Evolutionary conservation across 169 alveolate genomes (phyloP), one percentile per base, ranked within the genome.

Genomic region (Plasmodium fragile): DNA sequence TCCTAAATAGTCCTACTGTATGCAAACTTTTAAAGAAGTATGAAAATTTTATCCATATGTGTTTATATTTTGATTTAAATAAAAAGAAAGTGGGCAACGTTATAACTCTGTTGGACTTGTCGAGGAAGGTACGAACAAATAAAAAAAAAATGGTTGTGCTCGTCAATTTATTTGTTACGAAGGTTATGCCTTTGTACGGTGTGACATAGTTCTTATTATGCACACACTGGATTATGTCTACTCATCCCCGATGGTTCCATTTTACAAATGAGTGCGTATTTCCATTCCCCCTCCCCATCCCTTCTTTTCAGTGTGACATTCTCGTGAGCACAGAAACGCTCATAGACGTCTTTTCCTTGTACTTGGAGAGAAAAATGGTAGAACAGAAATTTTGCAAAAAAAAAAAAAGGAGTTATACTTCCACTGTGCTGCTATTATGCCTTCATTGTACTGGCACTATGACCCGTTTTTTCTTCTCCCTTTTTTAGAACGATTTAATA

Each of bases 1-100:
- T 87, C 43, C 52, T 87, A 41, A 87, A 55, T 78, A 45, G 45
- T 53, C 25, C 41, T 4, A 8, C 32, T 77, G 41, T 87, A 16
- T 25, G 45, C 18, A 79, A 77, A 7, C 43, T 77, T 87, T 87
- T 87, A 87, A 87, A 79, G 72, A 87, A 77, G 11, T 87, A 87
- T 52, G 82, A 79, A 78, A 87, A 16, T 87, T 87, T 87, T 87
- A 77, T 87, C 49, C 70, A 87, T 41, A 77, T 87, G 93, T 87
- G 93, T 30, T 45, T 87, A 55, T 87, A 87, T 87, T 87, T 77
- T 87, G 93, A 87, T 39, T 59, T 87, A 87, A 87, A 78, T 59
- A 87, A 87, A 87, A 87, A 87, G 71, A 87, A 59, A 53, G 93
- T 87, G 18, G 59, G 70, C 81, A 87, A 78, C 81, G 69, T 87